phyloP scores from a whole-genome alignment of 371 early-diverging fungal species.

The Funneliformis caledonium region DNA sequence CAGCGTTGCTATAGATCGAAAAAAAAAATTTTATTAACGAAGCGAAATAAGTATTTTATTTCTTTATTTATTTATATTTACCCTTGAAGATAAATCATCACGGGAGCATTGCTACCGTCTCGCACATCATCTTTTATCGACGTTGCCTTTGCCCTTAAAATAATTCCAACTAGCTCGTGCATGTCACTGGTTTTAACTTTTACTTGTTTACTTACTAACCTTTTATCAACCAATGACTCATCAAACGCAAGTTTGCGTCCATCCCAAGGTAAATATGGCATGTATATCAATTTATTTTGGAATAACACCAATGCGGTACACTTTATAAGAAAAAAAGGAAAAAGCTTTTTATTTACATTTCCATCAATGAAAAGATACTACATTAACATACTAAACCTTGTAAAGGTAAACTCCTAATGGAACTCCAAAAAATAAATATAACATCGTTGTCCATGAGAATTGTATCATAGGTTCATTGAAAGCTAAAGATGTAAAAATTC shows the following conservation, averaged over 20 bases:
- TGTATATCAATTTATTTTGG: conserved; percentile 54
- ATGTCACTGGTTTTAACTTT: conserved; percentile 42
- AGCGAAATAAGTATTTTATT: not conserved
- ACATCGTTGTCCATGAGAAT: conserved; percentile 9
- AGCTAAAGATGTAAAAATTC: not conserved
- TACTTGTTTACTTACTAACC: conserved; percentile 39
- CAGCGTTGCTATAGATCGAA: conserved; percentile 50
- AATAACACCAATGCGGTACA: conserved; percentile 51
- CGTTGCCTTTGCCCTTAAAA: conserved; percentile 34
- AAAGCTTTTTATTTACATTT: not conserved
- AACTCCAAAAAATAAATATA: conserved; percentile 7
- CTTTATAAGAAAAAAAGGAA: not conserved
- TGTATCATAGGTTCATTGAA: not conserved
- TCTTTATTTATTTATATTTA: not conserved
- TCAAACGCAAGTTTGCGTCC: conserved; percentile 44
- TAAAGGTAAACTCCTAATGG: conserved; percentile 17
- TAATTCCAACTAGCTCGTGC: conserved; percentile 44
- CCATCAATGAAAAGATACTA: not conserved
- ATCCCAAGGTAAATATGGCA: conserved; percentile 52
- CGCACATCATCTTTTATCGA: not conserved
- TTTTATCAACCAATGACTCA: conserved; percentile 15
- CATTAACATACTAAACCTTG: conserved; percentile 13
- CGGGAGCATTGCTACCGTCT: not conserved
- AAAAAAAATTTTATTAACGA: not conserved
- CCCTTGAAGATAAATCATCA: conserved; percentile 51